These are phyloP conservation scores for Gaeumannomyces sp. DNA, from an alignment of 2,329 filamentous ascomycete genomes.

Conservation along the genomic window DNA sequence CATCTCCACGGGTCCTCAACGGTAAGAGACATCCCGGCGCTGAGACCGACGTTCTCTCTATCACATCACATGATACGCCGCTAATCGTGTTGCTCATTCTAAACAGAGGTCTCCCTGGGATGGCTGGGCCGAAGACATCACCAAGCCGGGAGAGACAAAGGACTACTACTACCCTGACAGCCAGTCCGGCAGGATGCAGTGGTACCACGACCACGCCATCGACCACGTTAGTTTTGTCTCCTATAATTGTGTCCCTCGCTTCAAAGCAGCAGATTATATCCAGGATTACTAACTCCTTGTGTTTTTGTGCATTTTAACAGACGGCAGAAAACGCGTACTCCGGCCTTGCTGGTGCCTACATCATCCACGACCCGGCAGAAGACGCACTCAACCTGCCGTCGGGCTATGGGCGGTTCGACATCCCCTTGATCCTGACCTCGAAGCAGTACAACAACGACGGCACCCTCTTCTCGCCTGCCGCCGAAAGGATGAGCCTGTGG, in stretches of 20 bases:
- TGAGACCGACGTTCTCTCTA: not conserved
- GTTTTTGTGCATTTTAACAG: slow-evolving; percentile 2
- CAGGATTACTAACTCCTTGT: no score
- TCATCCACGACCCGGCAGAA: slow-evolving; percentile 40
- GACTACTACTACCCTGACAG: slow-evolving; percentile 51
- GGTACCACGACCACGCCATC: slow-evolving; percentile 41
- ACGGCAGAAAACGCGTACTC: slow-evolving; percentile 46
- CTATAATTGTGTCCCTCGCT: not conserved
- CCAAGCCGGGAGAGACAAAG: slow-evolving; percentile 40
- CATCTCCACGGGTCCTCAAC: slow-evolving; percentile 46
- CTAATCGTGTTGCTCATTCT: no score
- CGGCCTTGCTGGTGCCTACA: slow-evolving; percentile 45
- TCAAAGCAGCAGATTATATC: not conserved
- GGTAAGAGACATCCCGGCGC: slow-evolving; percentile 11
- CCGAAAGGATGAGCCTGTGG: slow-evolving; percentile 35
- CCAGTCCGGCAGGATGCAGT: slow-evolving; percentile 41
- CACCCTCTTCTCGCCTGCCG: slow-evolving; percentile 31
- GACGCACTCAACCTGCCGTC: slow-evolving; percentile 36
- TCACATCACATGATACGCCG: not conserved
- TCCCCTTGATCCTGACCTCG: slow-evolving; percentile 38
- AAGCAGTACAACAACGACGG: slow-evolving; percentile 42
- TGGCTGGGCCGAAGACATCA: slow-evolving; percentile 45
- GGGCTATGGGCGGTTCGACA: slow-evolving; percentile 34
- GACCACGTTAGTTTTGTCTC: slow-evolving; percentile 12
- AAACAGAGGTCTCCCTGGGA: slow-evolving; percentile 31